These are phyloP conservation scores for Fusarium sp. DNA, from an alignment of 2,329 filamentous ascomycete species.

Conservation along the genomic window DNA sequence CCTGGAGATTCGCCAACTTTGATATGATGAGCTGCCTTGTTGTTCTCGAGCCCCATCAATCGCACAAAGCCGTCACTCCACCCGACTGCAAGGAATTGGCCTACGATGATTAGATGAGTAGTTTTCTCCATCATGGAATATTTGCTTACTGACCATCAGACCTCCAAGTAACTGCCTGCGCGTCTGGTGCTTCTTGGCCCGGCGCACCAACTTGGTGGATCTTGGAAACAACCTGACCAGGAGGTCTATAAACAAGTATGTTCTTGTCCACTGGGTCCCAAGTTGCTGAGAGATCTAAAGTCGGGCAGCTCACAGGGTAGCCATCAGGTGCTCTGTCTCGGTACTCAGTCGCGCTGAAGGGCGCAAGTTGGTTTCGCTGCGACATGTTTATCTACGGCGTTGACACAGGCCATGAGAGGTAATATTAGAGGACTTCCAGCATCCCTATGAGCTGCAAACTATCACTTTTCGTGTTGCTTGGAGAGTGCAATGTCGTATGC, in stretches of 20 bases:
- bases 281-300: constrained; percentile 83
- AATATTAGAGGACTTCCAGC: not conserved
- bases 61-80: constrained; percentile 85
- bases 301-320: constrained; percentile 80
- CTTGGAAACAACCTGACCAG: constrained; percentile 72
- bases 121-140: not conserved
- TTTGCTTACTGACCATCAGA: constrained; percentile 64
- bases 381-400: constrained; percentile 37
- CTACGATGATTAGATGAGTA: constrained; percentile 48
- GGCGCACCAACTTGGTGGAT: constrained; percentile 56
- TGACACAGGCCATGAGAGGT: not conserved
- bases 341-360: constrained; percentile 67
- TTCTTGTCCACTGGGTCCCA: constrained; percentile 72
- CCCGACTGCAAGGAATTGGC: constrained; percentile 80
- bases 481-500: not conserved
- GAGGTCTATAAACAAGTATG: constrained; percentile 80
- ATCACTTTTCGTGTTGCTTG: not conserved
- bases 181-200: constrained; percentile 52
- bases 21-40: constrained; percentile 81
- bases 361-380: constrained; percentile 50
- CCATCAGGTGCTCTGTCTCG: constrained; percentile 62
- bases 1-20: constrained; percentile 57
- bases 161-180: constrained; percentile 69
- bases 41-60: constrained; percentile 80
- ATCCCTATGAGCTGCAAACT: not conserved